phyloP scores from a whole-genome alignment of 257 asterid species.

The Osmanthus fragrans region DNA sequence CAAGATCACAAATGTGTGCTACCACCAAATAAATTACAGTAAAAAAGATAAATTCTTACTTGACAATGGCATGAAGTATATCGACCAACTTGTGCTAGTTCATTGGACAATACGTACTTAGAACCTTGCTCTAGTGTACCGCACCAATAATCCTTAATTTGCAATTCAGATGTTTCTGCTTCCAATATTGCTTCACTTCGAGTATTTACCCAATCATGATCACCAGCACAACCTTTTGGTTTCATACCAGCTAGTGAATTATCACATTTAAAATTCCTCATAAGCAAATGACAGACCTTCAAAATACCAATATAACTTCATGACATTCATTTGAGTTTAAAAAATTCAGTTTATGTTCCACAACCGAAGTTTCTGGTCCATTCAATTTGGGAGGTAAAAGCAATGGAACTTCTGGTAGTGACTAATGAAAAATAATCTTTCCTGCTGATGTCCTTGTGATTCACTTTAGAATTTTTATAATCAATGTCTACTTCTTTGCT shows the following conservation, averaged over 20 bases:
- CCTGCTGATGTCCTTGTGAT: slow-evolving; percentile 37
- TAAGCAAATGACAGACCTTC: slow-evolving; percentile 28
- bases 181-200: slow-evolving; percentile 27
- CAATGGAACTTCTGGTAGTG: slow-evolving; percentile 80
- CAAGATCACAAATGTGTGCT: not conserved
- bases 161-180: slow-evolving; percentile 29
- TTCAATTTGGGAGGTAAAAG: slow-evolving; percentile 83
- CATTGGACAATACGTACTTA: slow-evolving; percentile 46
- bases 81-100: slow-evolving; percentile 69
- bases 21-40: not conserved
- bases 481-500: slow-evolving; percentile 49
- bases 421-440: slow-evolving; percentile 58
- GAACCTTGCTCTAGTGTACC: slow-evolving; percentile 52
- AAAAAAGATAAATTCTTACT: slow-evolving; percentile 37
- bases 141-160: slow-evolving; percentile 46
- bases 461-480: slow-evolving; percentile 33
- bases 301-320: slow-evolving; percentile 21
- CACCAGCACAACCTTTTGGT: slow-evolving; percentile 18
- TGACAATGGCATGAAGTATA: slow-evolving; percentile 72
- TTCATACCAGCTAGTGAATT: slow-evolving; percentile 20
- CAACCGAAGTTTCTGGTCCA: slow-evolving; percentile 33
- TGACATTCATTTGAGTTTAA: slow-evolving; percentile 27
- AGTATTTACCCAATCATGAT: slow-evolving; percentile 22
- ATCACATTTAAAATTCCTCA: slow-evolving; percentile 17
- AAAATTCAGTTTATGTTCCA: slow-evolving; percentile 36